Conservation (phyloP, 2,329 filamentous ascomycete species). For the Neoarthrinium moseri region DNA sequence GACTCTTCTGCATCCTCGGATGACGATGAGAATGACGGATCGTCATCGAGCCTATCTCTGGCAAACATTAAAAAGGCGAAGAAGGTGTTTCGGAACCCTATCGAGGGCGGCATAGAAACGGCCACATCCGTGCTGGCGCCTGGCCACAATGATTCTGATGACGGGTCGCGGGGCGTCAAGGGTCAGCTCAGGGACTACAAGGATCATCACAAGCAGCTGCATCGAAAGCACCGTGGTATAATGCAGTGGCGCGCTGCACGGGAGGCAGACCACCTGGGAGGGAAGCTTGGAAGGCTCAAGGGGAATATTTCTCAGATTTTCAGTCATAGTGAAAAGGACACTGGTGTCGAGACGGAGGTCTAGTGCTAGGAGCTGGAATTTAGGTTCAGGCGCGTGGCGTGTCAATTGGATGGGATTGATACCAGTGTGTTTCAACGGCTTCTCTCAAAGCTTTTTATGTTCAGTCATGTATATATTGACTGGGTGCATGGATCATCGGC, state of each 20-base stretch:
- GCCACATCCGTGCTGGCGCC: constrained; percentile 28
- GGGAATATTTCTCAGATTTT: constrained; percentile 58
- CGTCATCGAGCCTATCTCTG: constrained; percentile 20
- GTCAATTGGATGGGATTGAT: too few relatives aligned
- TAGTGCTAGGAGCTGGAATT: too few relatives aligned
- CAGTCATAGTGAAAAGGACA: constrained; percentile 56
- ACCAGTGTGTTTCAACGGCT: too few relatives aligned
- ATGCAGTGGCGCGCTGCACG: constrained; percentile 71
- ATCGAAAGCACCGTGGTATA: constrained; percentile 64
- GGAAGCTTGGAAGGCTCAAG: constrained; percentile 55
- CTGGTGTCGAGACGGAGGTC: constrained; percentile 68
- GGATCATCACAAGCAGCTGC: constrained; percentile 56
- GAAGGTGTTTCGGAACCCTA: constrained; percentile 32
- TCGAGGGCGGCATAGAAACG: constrained; percentile 24
- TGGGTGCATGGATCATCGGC: too few relatives aligned
- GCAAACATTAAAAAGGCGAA: constrained; percentile 28
- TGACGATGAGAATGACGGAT: constrained; percentile 23
- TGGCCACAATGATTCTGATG: constrained; percentile 37
- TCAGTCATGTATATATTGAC: too few relatives aligned
- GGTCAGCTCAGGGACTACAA: constrained; percentile 60
- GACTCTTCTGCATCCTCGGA: constrained; percentile 30
- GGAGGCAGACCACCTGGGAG: constrained; percentile 49
- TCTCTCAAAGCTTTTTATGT: too few relatives aligned
- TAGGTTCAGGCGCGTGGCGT: too few relatives aligned
- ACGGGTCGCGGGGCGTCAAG: constrained; percentile 43